Evolutionary conservation across 176 grass and related monocot genomes (phyloP), one percentile per base, ranked within the genome.

Genomic region (Aegilops tauschii): DNA sequence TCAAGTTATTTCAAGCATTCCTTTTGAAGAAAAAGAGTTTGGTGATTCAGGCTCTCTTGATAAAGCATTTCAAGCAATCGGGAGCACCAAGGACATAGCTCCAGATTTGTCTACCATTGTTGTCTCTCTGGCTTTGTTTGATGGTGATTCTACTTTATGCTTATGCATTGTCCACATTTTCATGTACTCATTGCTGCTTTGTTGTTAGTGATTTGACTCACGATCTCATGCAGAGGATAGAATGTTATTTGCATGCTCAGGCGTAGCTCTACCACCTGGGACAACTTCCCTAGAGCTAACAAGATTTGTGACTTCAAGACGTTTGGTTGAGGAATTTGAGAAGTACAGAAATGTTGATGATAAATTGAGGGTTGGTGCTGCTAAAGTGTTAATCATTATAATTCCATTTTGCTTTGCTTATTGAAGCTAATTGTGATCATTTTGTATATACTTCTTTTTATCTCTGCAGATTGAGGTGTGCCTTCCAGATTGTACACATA

Each of bases 231-330:
- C 69, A 73, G 69, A 21, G 2, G 21, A 21, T 65, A 65, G 27
- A 8, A 80, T 81, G 62, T 12, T 81, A 66, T 67, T 47, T 81
- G 25, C 79, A 32, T 81, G 39, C 27, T 21, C 62, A 7, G 79
- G 79, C 79, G 9, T 66, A 81, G 27, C 16, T 45, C 3, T 31
- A 32, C 37, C 7, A 67, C 10, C 68, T 21, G 35, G 9, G 11
- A 11, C 4, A 32, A 28, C 36, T 21, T 12, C 12, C 25, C 37
- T 61, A 13, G 5, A 25, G 0, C 49, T 59, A 23, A 83, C 72
- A 82, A 88, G 79, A 77, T 77, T 83, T 78, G 71, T 88, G 35
- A 88, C 80, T 35, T 83, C 62, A 47, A 65, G 62, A 61, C 6
- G 39, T 83, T 83, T 88, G 35, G 63, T 54, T 69, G 31, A 0